Percentiles rank a stretch among this genome's conserved stretches.
Conservation (phyloP, 129 eudicot genomes). For the Saussurea involucrata region DNA sequence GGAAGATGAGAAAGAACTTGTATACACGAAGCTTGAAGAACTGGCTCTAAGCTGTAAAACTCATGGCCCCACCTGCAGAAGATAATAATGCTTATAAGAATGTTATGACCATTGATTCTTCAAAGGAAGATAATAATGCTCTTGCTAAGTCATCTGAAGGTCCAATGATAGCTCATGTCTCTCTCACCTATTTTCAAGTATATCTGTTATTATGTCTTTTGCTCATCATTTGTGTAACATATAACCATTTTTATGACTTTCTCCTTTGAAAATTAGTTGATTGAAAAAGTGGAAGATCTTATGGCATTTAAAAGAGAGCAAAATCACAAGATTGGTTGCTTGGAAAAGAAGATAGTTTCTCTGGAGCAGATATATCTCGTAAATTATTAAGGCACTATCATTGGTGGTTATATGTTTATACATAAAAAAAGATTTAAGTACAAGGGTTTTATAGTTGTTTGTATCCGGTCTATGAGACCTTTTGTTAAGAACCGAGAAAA, state of each 20-base stretch:
- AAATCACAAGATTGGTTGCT: conserved; percentile 23
- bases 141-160: conserved; percentile 26
- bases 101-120: conserved; percentile 27
- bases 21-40: too few species aligned
- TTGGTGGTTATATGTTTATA: too few species aligned
- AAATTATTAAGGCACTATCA: conserved; percentile 10
- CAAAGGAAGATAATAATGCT: conserved; percentile 8
- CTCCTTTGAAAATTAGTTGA: conserved; percentile 34
- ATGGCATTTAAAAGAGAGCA: conserved; percentile 50
- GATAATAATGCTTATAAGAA: not conserved
- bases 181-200: conserved; percentile 9
- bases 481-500: too few species aligned
- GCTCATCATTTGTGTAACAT: not conserved
- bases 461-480: too few species aligned
- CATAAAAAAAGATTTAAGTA: too few species aligned
- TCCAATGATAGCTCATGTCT: conserved; percentile 49
- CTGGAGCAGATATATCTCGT: conserved; percentile 32
- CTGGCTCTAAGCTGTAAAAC: too few species aligned
- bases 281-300: conserved; percentile 49
- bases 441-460: too few species aligned
- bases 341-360: conserved; percentile 19
- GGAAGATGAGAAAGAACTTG: conserved; percentile 27
- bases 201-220: not conserved
- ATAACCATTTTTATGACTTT: too few species aligned
- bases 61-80: conserved; percentile 11